A percentile compares a stretch with the other conserved stretches of the same genome.
These are phyloP conservation scores for Prunus armeniaca DNA, from an alignment of 306 rosid genomes.

Conservation along the genomic window DNA sequence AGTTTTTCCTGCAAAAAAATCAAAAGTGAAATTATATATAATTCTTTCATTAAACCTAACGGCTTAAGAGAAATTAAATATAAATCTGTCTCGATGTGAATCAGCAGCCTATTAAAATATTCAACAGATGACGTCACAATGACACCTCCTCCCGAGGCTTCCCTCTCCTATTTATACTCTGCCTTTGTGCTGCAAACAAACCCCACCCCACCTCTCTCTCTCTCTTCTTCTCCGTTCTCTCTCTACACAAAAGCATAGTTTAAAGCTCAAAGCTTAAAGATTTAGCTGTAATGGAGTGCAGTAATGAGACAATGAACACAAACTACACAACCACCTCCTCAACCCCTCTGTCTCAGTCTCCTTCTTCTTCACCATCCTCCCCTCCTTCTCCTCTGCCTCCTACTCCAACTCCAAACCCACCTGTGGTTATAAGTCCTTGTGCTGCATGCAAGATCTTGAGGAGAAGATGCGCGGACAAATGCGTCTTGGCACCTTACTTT, in stretches of 20 bases:
- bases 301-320: constrained; percentile 9
- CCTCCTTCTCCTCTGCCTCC: constrained; percentile 23
- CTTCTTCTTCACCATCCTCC: constrained; percentile 27
- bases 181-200: not conserved
- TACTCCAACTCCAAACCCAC: constrained; percentile 14
- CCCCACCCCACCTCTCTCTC: constrained; percentile 1
- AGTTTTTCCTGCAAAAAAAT: not conserved
- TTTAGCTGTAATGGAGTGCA: constrained; percentile 13
- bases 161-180: constrained; percentile 2
- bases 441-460: constrained; percentile 90
- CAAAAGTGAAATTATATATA: not conserved
- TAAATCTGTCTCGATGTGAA: not conserved
- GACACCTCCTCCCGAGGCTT: not conserved
- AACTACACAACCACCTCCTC: constrained; percentile 20
- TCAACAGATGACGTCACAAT: not conserved
- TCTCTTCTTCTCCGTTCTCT: not conserved
- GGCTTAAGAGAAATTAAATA: not conserved
- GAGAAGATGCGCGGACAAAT: constrained; percentile 79
- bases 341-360: constrained; percentile 34
- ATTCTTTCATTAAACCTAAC: not conserved
- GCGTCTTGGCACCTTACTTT: constrained; percentile 89
- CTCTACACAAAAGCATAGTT: too few species aligned
- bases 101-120: constrained; percentile 1
- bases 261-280: not conserved
- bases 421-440: constrained; percentile 67